Base-by-base conservation (phyloP, 441 rosid genomes). In the Pelargonium fulgidum region DNA sequence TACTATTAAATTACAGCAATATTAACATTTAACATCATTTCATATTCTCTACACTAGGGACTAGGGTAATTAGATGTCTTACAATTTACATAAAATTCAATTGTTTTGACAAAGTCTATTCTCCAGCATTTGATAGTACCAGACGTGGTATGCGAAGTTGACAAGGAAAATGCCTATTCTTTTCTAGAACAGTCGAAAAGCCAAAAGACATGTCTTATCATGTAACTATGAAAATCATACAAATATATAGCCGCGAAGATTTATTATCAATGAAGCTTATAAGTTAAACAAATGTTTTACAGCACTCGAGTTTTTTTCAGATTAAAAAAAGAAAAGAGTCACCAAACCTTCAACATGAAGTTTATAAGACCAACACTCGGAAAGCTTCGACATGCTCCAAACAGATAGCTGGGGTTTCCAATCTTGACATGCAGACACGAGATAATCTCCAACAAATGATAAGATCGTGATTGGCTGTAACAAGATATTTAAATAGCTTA, bases 371-470 rank as follows among this genome's bases (percentile, higher is more conserved):
- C 99, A 92, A 12, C 83, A 84, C 29, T 78, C 19, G 66, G 90
- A 84, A 44, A 86, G 82, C 77, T 83, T 86, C 61, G 92, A 83
- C 87, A 90, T 74, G 72, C 81, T 87, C 98, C 99, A 95, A 66
- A 90, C 82, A 63, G 93, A 85, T 13, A 92, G 75, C 71, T 90
- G 93, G 1, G 97, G 87, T 68, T 81, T 84, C 3, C 83, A 77
- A 72, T 84, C 87, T 77, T 82, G 39, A 5, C 96, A 85, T 69
- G 89, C 85, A 45, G 96, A 84, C 75, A 89, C 92, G 80, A 95
- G 87, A 83, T 84, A 82, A 71, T 86, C 97, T 61, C 95, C 98
- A 45, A 76, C 76, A 73, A 95, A 95, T 67, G 91, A 82, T 54
- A 95, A 87, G 67, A 65, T 81, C 70, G 81, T 77, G 76, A 95